phyloP scores from a whole-genome alignment of 1,284 basidiomycete genomes.

The Schizophyllum commune region DNA sequence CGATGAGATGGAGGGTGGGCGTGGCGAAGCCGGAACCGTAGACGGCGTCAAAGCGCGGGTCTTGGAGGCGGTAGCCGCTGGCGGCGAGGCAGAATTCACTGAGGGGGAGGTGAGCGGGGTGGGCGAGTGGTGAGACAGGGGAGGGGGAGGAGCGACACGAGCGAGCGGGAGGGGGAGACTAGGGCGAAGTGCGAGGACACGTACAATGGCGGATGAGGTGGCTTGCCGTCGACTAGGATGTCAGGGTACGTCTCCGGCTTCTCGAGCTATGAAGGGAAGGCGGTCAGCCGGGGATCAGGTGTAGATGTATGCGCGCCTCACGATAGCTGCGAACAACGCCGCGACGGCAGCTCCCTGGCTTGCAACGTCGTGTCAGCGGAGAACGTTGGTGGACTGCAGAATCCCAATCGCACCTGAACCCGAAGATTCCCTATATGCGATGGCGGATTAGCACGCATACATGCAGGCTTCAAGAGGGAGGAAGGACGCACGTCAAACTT shows the following conservation, averaged over 20 bases:
- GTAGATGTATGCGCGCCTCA: constrained; percentile 35
- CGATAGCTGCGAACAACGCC: constrained; percentile 65
- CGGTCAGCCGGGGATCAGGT: constrained; percentile 19
- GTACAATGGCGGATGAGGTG: constrained; percentile 66
- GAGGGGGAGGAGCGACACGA: no score
- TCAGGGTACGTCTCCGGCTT: constrained; percentile 41
- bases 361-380: constrained; percentile 2
- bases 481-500: constrained; percentile 35
- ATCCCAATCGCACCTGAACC: constrained; percentile 51
- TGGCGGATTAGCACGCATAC: neutral
- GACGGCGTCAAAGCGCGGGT: constrained; percentile 43
- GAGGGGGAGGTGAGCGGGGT: constrained; percentile 5
- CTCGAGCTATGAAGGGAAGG: constrained; percentile 17
- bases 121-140: neutral
- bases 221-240: constrained; percentile 58
- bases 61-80: constrained; percentile 57
- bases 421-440: constrained; percentile 64
- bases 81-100: constrained; percentile 66
- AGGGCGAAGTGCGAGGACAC: constrained; percentile 22
- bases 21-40: constrained; percentile 55
- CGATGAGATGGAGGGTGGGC: constrained; percentile 77
- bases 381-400: neutral
- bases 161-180: neutral
- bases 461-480: neutral
- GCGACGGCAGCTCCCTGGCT: constrained; percentile 83